phyloP scores from a whole-genome alignment of 176 grass and related monocot species.

The Metroxylon sagu region DNA sequence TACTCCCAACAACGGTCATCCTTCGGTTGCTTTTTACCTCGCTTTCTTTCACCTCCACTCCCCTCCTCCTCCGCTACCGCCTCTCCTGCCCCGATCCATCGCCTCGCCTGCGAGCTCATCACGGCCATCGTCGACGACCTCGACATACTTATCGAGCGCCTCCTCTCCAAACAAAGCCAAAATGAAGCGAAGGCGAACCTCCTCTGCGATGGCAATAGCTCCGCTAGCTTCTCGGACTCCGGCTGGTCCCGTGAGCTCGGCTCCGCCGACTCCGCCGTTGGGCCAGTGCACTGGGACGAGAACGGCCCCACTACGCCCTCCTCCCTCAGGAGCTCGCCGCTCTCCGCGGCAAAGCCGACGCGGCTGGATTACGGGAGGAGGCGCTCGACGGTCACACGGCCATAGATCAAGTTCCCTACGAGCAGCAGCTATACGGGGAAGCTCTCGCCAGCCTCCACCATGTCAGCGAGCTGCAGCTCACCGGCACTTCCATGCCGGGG shows the following conservation, averaged over 20 bases:
- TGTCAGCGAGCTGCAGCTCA: slow-evolving; percentile 76
- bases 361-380: slow-evolving; percentile 59
- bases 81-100: slow-evolving; percentile 51
- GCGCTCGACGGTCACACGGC: slow-evolving; percentile 93
- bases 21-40: too few relatives aligned
- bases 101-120: slow-evolving; percentile 69
- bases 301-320: slow-evolving; percentile 77
- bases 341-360: slow-evolving; percentile 64
- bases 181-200: slow-evolving; percentile 6
- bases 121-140: slow-evolving; percentile 84
- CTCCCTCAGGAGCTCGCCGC: slow-evolving; percentile 88
- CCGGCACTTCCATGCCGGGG: slow-evolving; percentile 76
- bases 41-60: slow-evolving; percentile 14
- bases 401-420: slow-evolving; percentile 58
- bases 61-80: neutral
- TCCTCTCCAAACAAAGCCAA: slow-evolving; percentile 74
- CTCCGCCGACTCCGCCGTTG: slow-evolving; percentile 35
- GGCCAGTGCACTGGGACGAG: slow-evolving; percentile 52
- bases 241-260: slow-evolving; percentile 83
- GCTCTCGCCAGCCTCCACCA: slow-evolving; percentile 75
- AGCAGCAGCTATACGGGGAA: slow-evolving; percentile 72
- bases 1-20: too few relatives aligned
- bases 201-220: slow-evolving; percentile 32
- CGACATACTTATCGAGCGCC: slow-evolving; percentile 86
- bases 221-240: slow-evolving; percentile 85